Percentiles rank a stretch among this genome's conserved stretches.
Conservation (phyloP, 163 green algal genomes). For the Scenedesmus sp. region DNA sequence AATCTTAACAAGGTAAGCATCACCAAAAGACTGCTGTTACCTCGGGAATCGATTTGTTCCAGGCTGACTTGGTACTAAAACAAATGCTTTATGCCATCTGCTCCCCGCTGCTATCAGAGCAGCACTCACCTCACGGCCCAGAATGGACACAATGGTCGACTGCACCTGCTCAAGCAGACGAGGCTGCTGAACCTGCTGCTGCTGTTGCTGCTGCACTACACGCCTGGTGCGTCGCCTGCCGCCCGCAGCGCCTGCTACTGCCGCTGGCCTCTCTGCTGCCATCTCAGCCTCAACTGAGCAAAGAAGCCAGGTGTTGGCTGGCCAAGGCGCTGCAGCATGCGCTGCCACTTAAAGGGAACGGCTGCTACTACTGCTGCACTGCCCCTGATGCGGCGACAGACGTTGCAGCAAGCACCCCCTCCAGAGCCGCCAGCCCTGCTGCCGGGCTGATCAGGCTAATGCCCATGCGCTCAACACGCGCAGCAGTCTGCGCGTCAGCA, state of each 20-base stretch:
- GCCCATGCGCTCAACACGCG: conserved; percentile 85
- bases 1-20: too few relatives aligned
- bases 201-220: background rate
- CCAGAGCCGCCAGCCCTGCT: conserved; percentile 74
- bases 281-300: background rate
- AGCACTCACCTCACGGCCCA: conserved; percentile 46
- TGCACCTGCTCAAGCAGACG: conserved; percentile 43
- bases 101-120: background rate
- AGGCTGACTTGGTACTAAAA: too few relatives aligned
- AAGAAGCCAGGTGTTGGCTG: conserved; percentile 26
- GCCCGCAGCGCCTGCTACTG: background rate
- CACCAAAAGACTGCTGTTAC: too few relatives aligned
- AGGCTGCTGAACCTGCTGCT: background rate
- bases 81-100: background rate
- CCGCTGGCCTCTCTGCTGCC: background rate
- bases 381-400: background rate
- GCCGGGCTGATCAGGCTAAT: conserved; percentile 79
- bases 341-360: conserved; percentile 72
- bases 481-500: conserved; percentile 70
- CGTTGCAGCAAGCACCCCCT: conserved; percentile 58
- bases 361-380: conserved; percentile 50
- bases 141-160: conserved; percentile 29
- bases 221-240: background rate
- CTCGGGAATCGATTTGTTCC: too few relatives aligned
- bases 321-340: conserved; percentile 47